Percentiles rank a stretch among this genome's conserved stretches.
Conservation (phyloP, 116 monocot species). For the Zostera marina region DNA sequence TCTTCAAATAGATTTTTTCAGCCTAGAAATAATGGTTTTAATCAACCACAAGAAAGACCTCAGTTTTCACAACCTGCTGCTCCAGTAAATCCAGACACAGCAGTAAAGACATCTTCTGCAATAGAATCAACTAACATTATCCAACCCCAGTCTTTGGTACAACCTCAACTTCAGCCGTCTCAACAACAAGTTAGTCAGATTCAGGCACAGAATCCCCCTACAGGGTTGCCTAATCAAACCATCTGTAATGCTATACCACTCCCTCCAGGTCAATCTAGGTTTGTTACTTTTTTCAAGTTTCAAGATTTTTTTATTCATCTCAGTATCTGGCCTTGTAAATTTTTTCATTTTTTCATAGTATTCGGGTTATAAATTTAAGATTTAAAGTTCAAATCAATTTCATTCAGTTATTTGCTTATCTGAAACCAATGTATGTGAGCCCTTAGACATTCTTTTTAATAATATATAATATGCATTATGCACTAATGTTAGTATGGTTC, state of each 20-base stretch:
- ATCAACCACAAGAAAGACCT: constrained; percentile 44
- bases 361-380: background rate
- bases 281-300: constrained; percentile 85
- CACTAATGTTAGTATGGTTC: no score
- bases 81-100: constrained; percentile 18
- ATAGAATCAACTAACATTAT: constrained; percentile 18
- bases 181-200: constrained; percentile 27
- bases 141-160: constrained; percentile 21
- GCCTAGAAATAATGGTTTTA: constrained; percentile 38
- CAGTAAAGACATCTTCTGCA: constrained; percentile 18
- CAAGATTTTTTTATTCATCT: constrained; percentile 17
- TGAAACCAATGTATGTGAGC: background rate
- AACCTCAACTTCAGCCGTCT: constrained; percentile 28
- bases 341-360: background rate
- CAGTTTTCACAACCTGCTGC: constrained; percentile 25
- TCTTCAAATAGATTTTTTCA: constrained; percentile 64
- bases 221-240: constrained; percentile 43
- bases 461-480: no score
- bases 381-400: no score
- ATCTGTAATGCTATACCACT: constrained; percentile 67
- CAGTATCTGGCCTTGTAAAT: background rate
- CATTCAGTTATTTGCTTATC: no score
- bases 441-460: background rate
- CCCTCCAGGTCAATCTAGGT: constrained; percentile 99
- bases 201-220: constrained; percentile 36